Conservation (phyloP, 495 filamentous ascomycete genomes). For the Podospora anserina region DNA sequence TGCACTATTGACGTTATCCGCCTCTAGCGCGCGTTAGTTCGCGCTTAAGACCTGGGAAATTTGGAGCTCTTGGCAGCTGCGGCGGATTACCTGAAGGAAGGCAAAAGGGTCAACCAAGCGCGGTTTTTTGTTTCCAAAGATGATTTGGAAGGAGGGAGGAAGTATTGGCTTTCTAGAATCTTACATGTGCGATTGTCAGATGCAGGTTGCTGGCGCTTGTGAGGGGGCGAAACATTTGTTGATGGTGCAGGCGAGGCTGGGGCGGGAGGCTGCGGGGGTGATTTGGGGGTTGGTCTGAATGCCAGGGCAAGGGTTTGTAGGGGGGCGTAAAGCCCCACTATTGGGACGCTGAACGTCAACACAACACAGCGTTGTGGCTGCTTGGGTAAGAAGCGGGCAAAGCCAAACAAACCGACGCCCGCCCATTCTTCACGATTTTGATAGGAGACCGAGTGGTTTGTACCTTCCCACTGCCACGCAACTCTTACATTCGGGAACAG, state of each 20-base stretch:
- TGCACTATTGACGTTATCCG: slow-evolving; percentile 4
- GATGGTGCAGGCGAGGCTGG: not conserved
- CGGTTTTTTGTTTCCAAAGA: too few relatives aligned
- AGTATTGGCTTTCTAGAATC: not conserved
- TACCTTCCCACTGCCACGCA: not conserved
- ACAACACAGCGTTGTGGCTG: too few relatives aligned
- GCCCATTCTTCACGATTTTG: too few relatives aligned
- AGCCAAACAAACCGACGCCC: too few relatives aligned
- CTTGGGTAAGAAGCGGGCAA: too few relatives aligned
- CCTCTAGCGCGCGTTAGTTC: slow-evolving; percentile 18
- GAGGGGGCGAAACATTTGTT: too few relatives aligned
- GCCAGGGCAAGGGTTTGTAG: too few relatives aligned
- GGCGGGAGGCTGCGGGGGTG: not conserved
- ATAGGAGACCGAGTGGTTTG: too few relatives aligned
- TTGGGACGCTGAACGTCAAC: not conserved
- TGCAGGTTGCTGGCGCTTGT: not conserved
- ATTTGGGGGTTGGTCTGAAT: not conserved
- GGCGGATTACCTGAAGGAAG: too few relatives aligned
- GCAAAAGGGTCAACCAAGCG: not conserved
- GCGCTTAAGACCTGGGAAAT: slow-evolving; percentile 14
- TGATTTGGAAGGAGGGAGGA: not conserved
- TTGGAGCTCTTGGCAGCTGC: not conserved
- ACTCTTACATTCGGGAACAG: slow-evolving; percentile 32
- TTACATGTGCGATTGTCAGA: not conserved
- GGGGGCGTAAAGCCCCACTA: not conserved